Evolutionary conservation across 768 basidiomycete genomes (phyloP), one percentile per base, ranked within the genome.

Genomic region (Calocera cornea): DNA sequence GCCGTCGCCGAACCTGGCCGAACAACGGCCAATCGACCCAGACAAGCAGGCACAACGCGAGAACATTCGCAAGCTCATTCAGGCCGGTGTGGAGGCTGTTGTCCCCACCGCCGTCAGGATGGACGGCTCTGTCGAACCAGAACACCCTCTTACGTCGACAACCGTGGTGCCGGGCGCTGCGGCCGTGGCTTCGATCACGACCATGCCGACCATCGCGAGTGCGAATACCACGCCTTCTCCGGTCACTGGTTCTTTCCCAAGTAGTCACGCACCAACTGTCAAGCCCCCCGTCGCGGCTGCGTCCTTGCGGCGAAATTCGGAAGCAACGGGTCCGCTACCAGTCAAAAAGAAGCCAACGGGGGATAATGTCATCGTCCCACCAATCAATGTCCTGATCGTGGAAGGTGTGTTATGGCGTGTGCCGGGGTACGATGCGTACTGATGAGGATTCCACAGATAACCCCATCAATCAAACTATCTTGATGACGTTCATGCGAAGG

Each of bases 301-400:
- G 11, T 41, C 64, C 8, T 29, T 27, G 38, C 76, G 79, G 22
- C 71, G 76, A 17, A 68, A 70, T 19, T 73, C 74, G 24, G 75
- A 77, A 44, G 71, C 72, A 50, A 71, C 71, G 40, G 68, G 72
- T 34, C 69, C 75, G 7, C 70, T 73, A 64, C 73, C 72, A 69
- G 86, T 84, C 76, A 85, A 81, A 65, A 77, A 77, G 29, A 86
- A 85, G 72, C 78, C 78, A 29, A 70, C 78, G 8, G 74, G 80
- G 7, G 88, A 90, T 67, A 81, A 82, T 31, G 86, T 86, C 68
- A 87, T 97, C 34, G 88, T 95, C 1, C 97, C 97, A 1, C 97
- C 97, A 0, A 97, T 99, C 74, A 95, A 90, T 72, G 97, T 99
- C 0, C 83, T 99, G 72, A 97, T 99, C 72, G 97, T 98, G 41